Evolutionary conservation across 805 yeast genomes (phyloP).

Genomic region (Barnettozyma californica): DNA sequence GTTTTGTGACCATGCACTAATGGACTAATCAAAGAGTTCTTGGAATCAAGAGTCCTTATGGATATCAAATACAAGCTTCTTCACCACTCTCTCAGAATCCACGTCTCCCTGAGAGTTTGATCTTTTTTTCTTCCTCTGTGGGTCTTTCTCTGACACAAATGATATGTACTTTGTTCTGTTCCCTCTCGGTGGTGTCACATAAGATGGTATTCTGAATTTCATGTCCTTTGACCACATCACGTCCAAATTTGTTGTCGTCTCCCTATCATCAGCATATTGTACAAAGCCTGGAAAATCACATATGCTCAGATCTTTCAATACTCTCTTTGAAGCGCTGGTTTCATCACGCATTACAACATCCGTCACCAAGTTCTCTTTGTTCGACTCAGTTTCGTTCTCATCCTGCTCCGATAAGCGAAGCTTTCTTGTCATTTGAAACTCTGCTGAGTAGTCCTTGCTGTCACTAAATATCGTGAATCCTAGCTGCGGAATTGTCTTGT

Average conservation of each 20-base stretch:
- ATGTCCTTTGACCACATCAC: conserved; percentile 16
- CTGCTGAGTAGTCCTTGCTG: conserved; percentile 20
- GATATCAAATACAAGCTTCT: conserved; percentile 22
- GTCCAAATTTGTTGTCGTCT: conserved; percentile 10
- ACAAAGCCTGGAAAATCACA: conserved; percentile 15
- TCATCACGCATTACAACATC: not conserved
- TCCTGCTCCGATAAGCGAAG: conserved; percentile 10
- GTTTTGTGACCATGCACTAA: not conserved
- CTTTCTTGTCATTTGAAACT: conserved; percentile 10
- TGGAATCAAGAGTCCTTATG: conserved; percentile 12
- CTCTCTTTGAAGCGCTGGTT: conserved; percentile 3
- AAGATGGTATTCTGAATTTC: conserved; percentile 15
- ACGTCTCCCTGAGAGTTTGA: conserved; percentile 18
- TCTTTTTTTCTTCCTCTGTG: conserved; percentile 16
- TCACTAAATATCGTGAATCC: conserved; percentile 24
- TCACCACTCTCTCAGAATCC: conserved; percentile 18
- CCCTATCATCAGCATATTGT: conserved; percentile 8
- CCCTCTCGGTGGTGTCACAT: conserved; percentile 24
- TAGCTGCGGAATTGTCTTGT: conserved; percentile 11
- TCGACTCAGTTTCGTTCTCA: conserved; percentile 14
- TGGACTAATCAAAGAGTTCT: not conserved
- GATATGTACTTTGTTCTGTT: conserved; percentile 19
- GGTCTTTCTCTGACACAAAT: conserved; percentile 11
- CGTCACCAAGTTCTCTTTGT: conserved; percentile 17
- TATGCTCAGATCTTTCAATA: conserved; percentile 17